Evolutionary conservation across 345 rosid genomes (phyloP), one percentile per base, ranked within the genome.

Genomic region (Eucalyptus caleyi): DNA sequence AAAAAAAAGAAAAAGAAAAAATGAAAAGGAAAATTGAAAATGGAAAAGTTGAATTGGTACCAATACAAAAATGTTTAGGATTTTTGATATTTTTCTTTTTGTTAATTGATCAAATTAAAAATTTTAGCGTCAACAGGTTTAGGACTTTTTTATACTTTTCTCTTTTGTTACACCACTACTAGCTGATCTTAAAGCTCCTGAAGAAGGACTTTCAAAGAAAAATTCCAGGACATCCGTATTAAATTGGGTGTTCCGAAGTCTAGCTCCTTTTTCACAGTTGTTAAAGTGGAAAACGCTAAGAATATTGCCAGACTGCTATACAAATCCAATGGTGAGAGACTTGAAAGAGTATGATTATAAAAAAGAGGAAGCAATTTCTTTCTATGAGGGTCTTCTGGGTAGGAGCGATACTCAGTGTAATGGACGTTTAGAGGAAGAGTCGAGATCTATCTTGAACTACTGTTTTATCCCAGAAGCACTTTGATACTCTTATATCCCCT

Each of bases 41-140:
- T n/a, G n/a, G n/a, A n/a, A n/a, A n/a, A n/a, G n/a, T 53, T 1
- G 4, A 53, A 19, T 53, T 53, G 2, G 0, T 19, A 19, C 5
- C 23, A 18, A 51, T 51, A 5, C 19, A 0, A 53, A 53, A 53
- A 53, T 7, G 0, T 53, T 53, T 19, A n/a, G n/a, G n/a, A n/a
- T n/a, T n/a, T n/a, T n/a, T n/a, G n/a, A n/a, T n/a, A n/a, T n/a
- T n/a, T n/a, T n/a, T n/a, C n/a, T n/a, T n/a, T n/a, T n/a, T n/a
- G n/a, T n/a, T n/a, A n/a, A n/a, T n/a, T n/a, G n/a, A n/a, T n/a
- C n/a, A n/a, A n/a, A n/a, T n/a, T n/a, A n/a, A n/a, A n/a, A n/a
- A n/a, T n/a, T n/a, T n/a, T n/a, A n/a, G n/a, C n/a, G n/a, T n/a
- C n/a, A n/a, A n/a, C n/a, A n/a, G 10, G 1, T 53, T 53, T 53